Percentiles rank a stretch among this genome's conserved stretches.
phyloP scores from a whole-genome alignment of 176 grass and related monocot species.

The Oryza nivara region DNA sequence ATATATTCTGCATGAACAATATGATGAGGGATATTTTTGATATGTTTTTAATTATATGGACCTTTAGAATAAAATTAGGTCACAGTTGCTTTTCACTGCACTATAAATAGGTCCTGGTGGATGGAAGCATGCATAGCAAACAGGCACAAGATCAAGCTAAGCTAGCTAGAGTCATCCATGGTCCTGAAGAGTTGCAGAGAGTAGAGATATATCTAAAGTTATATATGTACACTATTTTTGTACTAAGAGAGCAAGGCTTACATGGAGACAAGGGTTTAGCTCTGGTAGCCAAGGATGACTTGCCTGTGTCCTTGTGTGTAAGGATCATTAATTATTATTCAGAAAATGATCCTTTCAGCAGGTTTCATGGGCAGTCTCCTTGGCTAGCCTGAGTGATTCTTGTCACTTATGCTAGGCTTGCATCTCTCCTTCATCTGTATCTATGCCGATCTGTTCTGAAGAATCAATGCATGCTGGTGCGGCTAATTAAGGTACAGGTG shows the following conservation, averaged over 20 bases:
- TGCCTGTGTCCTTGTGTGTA: background rate
- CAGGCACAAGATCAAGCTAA: background rate
- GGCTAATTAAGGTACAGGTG: background rate
- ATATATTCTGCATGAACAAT: slow-evolving; percentile 13
- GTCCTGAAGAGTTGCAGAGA: too few species aligned
- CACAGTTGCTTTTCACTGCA: background rate
- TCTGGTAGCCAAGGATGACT: slow-evolving; percentile 47
- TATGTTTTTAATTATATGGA: background rate
- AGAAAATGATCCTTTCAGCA: background rate
- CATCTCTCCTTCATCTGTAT: background rate
- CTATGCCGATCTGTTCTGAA: background rate
- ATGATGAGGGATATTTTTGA: background rate
- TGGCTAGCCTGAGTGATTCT: slow-evolving; percentile 41
- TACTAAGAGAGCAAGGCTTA: slow-evolving; percentile 30
- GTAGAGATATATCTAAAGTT: too few species aligned
- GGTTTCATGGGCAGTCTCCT: slow-evolving; percentile 51
- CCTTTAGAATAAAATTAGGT: slow-evolving; percentile 23
- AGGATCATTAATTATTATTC: background rate
- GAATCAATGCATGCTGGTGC: background rate
- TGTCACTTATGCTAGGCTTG: slow-evolving; percentile 26
- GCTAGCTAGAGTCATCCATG: background rate
- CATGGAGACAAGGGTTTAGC: slow-evolving; percentile 34
- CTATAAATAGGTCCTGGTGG: slow-evolving; percentile 14
- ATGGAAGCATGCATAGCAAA: background rate
- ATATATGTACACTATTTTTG: background rate